phyloP scores from a whole-genome alignment of 2,329 filamentous ascomycete genomes.

The Monosporascus sp. region DNA sequence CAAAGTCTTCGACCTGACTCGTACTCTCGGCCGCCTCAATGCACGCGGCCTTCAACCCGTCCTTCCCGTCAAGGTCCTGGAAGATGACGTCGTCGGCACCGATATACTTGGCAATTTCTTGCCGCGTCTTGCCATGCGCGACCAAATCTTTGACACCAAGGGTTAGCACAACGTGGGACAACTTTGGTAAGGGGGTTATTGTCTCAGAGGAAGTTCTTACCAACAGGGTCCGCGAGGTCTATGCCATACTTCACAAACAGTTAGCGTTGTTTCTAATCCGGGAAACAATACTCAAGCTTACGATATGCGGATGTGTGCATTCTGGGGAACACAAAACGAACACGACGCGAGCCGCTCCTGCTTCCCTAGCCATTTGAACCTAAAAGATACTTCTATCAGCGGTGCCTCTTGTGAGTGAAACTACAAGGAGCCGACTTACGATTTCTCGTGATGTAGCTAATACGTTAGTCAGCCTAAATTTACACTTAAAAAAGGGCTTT shows the following conservation, averaged over 20 bases:
- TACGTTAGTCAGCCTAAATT: background rate
- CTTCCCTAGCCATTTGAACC: background rate
- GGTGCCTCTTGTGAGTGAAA: background rate
- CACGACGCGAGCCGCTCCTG: background rate
- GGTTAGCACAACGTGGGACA: too few relatives aligned
- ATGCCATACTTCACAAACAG: constrained; percentile 1
- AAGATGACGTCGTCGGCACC: constrained; percentile 73
- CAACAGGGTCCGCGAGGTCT: background rate
- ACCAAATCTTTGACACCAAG: background rate
- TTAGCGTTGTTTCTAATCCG: background rate
- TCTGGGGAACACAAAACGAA: background rate
- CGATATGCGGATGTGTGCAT: background rate
- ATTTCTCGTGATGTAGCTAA: background rate
- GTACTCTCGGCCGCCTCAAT: constrained; percentile 57
- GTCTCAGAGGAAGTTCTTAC: too few relatives aligned
- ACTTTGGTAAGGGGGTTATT: too few relatives aligned
- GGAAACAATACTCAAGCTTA: background rate
- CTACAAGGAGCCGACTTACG: background rate
- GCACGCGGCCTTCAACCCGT: constrained; percentile 76
- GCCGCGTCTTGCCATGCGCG: constrained; percentile 9
- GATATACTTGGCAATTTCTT: constrained; percentile 43
- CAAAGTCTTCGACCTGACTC: constrained; percentile 54
- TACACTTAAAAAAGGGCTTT: background rate
- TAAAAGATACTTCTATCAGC: background rate
- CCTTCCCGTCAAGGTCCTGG: constrained; percentile 71